Evolutionary conservation across 331 rosid genomes (phyloP).

Genomic region (Acacia concinna): DNA sequence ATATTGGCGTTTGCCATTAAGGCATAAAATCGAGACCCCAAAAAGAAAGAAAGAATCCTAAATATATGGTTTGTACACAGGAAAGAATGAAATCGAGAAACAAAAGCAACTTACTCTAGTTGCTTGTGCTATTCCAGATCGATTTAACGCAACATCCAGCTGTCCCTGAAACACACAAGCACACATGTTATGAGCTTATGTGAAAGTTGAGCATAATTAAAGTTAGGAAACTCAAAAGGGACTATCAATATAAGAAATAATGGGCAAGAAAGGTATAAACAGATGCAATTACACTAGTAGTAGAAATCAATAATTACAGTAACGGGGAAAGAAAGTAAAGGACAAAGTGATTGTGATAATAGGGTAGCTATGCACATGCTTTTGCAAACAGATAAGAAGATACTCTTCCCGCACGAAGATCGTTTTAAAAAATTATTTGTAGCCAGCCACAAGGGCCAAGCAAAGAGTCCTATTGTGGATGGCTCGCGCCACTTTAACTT

Average conservation of each 20-base stretch:
- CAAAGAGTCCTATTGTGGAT: not conserved
- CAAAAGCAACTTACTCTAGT: constrained; percentile 56
- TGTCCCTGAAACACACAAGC: constrained; percentile 63
- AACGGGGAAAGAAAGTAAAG: constrained; percentile 2
- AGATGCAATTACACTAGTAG: not conserved
- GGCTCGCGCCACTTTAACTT: not conserved
- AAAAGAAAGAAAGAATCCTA: not conserved
- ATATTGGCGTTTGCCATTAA: constrained; percentile 9
- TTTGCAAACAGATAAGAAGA: not conserved
- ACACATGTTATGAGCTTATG: constrained; percentile 12
- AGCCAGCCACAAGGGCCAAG: not conserved
- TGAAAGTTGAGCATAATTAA: constrained; percentile 18
- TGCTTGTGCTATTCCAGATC: constrained; percentile 84
- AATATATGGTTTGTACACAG: not conserved
- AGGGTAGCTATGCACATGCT: not conserved
- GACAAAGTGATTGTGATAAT: not conserved
- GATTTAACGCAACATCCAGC: constrained; percentile 77
- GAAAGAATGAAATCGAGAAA: constrained; percentile 21
- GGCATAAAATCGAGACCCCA: not conserved
- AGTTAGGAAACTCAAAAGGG: not conserved
- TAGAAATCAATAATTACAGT: not conserved
- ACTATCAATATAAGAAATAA: constrained; percentile 5
- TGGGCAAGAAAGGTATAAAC: not conserved
- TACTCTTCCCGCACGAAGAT: not conserved
- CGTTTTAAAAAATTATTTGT: not conserved